A percentile compares a stretch with the other conserved stretches of the same genome.
Conservation (phyloP, 106 monocot species). For the Dioscorea alata region DNA sequence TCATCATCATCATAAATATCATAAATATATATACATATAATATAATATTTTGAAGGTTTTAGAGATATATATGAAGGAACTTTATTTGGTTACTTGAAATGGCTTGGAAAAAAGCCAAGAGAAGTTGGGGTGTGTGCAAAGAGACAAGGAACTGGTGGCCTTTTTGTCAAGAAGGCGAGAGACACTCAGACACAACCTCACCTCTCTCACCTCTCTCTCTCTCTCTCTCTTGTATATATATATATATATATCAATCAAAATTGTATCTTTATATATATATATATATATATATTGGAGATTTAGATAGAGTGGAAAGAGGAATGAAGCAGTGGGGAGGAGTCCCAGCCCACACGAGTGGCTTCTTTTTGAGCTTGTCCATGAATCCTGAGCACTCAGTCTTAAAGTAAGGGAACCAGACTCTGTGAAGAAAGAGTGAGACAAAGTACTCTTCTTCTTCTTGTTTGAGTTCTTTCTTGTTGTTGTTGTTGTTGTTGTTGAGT, state of each 20-base stretch:
- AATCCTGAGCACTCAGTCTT: conserved; percentile 2
- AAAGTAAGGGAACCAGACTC: conserved; percentile 8
- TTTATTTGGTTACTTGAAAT: neutral
- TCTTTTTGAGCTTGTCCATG: conserved; percentile 11
- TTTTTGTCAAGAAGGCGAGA: conserved; percentile 33
- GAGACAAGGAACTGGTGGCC: conserved; percentile 24
- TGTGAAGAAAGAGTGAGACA: neutral
- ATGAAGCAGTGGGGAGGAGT: neutral
- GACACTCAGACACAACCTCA: no score
- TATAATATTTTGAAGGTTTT: neutral
- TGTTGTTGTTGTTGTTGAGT: neutral
- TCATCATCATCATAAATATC: neutral
- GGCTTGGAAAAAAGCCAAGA: neutral
- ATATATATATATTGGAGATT: neutral
- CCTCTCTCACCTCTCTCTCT: no score
- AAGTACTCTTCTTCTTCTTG: neutral
- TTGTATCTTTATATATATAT: no score
- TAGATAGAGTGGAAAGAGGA: conserved; percentile 2
- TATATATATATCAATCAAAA: no score
- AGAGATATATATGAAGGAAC: neutral
- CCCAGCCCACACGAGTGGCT: conserved; percentile 43
- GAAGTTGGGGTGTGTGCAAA: conserved; percentile 2
- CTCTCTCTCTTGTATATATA: no score
- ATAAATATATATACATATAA: neutral
- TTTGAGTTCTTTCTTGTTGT: neutral